phyloP scores from a whole-genome alignment of 2,329 filamentous ascomycete genomes.

The Huntiella abstrusa region DNA sequence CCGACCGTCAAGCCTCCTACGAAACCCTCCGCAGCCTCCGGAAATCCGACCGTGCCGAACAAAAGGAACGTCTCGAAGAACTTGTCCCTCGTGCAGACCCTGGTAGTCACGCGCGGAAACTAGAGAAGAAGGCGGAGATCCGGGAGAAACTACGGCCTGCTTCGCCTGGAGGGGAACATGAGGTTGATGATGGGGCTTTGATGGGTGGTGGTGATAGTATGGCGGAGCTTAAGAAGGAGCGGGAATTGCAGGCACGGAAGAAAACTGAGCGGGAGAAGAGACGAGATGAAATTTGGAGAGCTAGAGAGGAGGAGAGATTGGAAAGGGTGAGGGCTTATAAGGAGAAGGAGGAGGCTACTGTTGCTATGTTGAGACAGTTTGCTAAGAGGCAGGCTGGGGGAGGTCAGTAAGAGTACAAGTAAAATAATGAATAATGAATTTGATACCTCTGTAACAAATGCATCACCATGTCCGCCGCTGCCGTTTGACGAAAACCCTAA shows the following conservation, averaged over 20 bases:
- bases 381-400: conserved; percentile 39
- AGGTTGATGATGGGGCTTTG: conserved; percentile 54
- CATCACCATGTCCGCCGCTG: background rate
- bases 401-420: conserved; percentile 22
- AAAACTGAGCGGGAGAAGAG: conserved; percentile 73
- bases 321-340: conserved; percentile 51
- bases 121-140: conserved; percentile 66
- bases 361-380: conserved; percentile 61
- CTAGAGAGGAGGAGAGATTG: conserved; percentile 60
- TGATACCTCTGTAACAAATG: background rate
- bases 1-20: conserved; percentile 25
- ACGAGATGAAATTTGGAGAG: conserved; percentile 61
- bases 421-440: background rate
- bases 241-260: conserved; percentile 46
- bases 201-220: conserved; percentile 52
- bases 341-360: conserved; percentile 66
- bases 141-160: conserved; percentile 56
- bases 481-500: too few species aligned
- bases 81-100: conserved; percentile 65
- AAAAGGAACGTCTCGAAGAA: conserved; percentile 62
- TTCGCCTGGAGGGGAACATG: conserved; percentile 39
- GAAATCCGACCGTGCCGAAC: conserved; percentile 41
- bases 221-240: conserved; percentile 49
- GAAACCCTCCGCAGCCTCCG: conserved; percentile 41
- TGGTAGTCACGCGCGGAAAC: conserved; percentile 60